Evolutionary conservation across 345 rosid genomes (phyloP).

Genomic region (Tarenaya hassleriana): DNA sequence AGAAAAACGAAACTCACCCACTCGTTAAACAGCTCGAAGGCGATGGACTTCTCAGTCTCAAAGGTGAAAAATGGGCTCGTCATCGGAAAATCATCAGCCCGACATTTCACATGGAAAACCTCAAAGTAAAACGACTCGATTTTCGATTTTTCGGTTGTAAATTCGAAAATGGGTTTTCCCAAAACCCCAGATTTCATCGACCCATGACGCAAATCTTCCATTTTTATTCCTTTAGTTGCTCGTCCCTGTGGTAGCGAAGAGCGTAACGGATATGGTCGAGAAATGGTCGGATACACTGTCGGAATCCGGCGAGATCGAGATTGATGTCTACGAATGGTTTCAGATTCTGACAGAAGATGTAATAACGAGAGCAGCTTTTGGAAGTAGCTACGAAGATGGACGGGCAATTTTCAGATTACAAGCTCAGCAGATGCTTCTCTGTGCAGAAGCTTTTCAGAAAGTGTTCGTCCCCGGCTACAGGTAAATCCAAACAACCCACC

Average conservation of each 20-base stretch:
- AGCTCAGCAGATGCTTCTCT: conserved; percentile 61
- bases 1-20: conserved; percentile 51
- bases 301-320: conserved; percentile 36
- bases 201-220: neutral
- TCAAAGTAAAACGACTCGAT: conserved; percentile 40
- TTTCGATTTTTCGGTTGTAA: neutral
- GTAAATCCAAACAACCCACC: conserved; percentile 19
- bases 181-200: too few species aligned
- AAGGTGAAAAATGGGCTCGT: conserved; percentile 70
- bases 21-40: conserved; percentile 58
- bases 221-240: conserved; percentile 24
- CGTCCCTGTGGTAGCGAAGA: conserved; percentile 52
- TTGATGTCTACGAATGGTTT: conserved; percentile 60
- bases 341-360: conserved; percentile 68
- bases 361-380: conserved; percentile 70
- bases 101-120: conserved; percentile 75
- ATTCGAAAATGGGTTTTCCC: too few species aligned
- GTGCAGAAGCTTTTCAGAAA: conserved; percentile 63
- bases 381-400: conserved; percentile 73
- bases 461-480: conserved; percentile 71
- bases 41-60: conserved; percentile 62
- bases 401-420: conserved; percentile 63
- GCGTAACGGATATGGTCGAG: conserved; percentile 46
- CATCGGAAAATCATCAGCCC: conserved; percentile 68
- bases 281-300: conserved; percentile 41